Conservation (phyloP, 148 eudicot genomes). For the Pouteria glomerata region DNA sequence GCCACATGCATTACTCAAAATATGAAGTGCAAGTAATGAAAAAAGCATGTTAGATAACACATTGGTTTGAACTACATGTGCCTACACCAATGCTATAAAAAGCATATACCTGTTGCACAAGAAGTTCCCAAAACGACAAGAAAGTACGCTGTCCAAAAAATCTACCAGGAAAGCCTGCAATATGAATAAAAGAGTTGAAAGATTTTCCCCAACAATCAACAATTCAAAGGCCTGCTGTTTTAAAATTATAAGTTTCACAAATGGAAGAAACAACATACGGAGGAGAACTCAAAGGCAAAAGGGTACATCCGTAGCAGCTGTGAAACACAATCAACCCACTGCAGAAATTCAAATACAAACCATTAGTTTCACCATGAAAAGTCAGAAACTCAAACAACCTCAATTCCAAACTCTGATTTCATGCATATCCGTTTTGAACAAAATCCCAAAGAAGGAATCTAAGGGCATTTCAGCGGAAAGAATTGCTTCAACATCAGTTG, state of each 20-base stretch:
- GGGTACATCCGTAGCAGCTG: slow-evolving; percentile 95
- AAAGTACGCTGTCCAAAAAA: slow-evolving; percentile 75
- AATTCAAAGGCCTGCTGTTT: not conserved
- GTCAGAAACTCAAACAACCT: not conserved
- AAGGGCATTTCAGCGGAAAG: too few relatives aligned
- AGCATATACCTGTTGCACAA: slow-evolving; percentile 80
- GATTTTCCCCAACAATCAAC: slow-evolving; percentile 1
- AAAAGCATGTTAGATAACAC: not conserved
- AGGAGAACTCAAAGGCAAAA: slow-evolving; percentile 88
- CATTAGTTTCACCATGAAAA: not conserved
- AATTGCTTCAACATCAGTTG: too few relatives aligned
- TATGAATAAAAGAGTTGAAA: not conserved
- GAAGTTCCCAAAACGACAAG: slow-evolving; percentile 96
- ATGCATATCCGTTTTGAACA: not conserved
- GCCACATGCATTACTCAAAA: too few relatives aligned
- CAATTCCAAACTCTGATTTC: not conserved
- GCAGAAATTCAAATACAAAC: slow-evolving; percentile 25
- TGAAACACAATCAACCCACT: slow-evolving; percentile 99
- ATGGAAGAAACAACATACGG: slow-evolving; percentile 43
- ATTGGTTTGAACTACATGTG: not conserved
- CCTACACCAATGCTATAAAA: not conserved
- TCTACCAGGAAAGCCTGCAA: slow-evolving; percentile 82
- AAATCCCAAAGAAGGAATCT: not conserved
- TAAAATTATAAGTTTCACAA: not conserved
- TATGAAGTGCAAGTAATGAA: not conserved